These are phyloP conservation scores for Xylariaceae sp. DNA, from an alignment of 2,329 filamentous ascomycete species.

Conservation along the genomic window DNA sequence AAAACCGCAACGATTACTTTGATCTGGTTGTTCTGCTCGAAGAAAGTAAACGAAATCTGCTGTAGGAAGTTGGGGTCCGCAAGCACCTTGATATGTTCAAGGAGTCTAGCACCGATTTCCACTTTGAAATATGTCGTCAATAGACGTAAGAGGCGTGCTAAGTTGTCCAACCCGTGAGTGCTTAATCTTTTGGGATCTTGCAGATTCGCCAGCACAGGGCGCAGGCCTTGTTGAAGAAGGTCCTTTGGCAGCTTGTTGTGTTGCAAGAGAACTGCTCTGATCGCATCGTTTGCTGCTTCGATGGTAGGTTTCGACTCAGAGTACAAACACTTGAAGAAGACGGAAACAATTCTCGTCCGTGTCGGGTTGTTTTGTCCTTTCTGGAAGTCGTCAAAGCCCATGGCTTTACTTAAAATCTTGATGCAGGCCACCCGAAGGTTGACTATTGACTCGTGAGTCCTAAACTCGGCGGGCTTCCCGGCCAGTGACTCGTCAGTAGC, in stretches of 20 bases:
- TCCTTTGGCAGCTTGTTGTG: conserved; percentile 94
- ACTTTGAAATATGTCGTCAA: conserved; percentile 99
- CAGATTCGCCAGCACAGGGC: conserved; percentile 92
- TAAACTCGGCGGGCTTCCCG: conserved; percentile 87
- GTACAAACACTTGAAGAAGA: conserved; percentile 98
- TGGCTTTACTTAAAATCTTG: conserved; percentile 84
- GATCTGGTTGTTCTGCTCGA: conserved; percentile 89
- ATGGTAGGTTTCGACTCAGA: conserved; percentile 89
- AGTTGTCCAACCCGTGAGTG: conserved; percentile 81
- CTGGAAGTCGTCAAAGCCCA: conserved; percentile 86
- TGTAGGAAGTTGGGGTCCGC: conserved; percentile 76
- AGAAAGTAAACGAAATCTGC: conserved; percentile 87
- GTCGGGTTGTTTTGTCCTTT: conserved; percentile 65
- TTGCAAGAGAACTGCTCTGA: conserved; percentile 81
- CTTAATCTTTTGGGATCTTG: conserved; percentile 89
- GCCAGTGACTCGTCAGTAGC: conserved; percentile 89
- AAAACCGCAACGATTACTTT: conserved; percentile 92
- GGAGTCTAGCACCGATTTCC: conserved; percentile 86
- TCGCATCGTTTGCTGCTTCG: conserved; percentile 82
- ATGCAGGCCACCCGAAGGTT: conserved; percentile 90
- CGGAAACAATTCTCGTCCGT: conserved; percentile 71
- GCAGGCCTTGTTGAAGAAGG: conserved; percentile 84
- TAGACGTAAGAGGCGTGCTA: conserved; percentile 82
- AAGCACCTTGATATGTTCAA: conserved; percentile 90
- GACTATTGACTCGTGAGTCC: conserved; percentile 92